phyloP scores from a whole-genome alignment of 345 rosid genomes.

The Murraya paniculata region DNA sequence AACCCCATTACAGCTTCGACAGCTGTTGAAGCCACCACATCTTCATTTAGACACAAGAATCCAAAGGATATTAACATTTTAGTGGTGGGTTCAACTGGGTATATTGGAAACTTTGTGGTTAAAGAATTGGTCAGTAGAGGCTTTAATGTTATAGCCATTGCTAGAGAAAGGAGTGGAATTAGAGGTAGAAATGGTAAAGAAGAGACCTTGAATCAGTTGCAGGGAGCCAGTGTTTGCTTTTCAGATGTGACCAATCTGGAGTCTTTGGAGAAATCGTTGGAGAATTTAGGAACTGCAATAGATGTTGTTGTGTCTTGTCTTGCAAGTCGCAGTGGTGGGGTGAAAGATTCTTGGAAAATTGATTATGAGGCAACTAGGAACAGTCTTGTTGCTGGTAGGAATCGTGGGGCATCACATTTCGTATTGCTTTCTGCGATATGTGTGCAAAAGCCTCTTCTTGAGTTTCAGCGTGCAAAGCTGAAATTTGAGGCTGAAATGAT shows the following conservation, averaged over 20 bases:
- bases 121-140: constrained; percentile 73
- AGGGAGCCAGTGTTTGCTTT: constrained; percentile 73
- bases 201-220: constrained; percentile 53
- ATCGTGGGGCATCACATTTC: constrained; percentile 70
- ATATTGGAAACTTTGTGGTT: constrained; percentile 87
- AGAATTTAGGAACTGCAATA: constrained; percentile 40
- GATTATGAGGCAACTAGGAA: constrained; percentile 89
- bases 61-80: constrained; percentile 64
- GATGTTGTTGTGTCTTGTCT: constrained; percentile 94
- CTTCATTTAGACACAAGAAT: constrained; percentile 60
- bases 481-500: constrained; percentile 82
- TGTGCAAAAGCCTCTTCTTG: constrained; percentile 84
- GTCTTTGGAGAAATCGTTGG: constrained; percentile 47
- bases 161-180: constrained; percentile 85
- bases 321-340: constrained; percentile 85
- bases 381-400: constrained; percentile 81
- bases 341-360: constrained; percentile 90
- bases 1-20: constrained; percentile 39
- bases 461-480: constrained; percentile 88
- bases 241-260: constrained; percentile 75
- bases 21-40: constrained; percentile 23
- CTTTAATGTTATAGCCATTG: constrained; percentile 74
- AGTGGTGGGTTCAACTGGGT: constrained; percentile 92
- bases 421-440: constrained; percentile 91
- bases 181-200: constrained; percentile 63